phyloP scores from a whole-genome alignment of 805 yeast genomes.

The Monosporozyma servazzii region DNA sequence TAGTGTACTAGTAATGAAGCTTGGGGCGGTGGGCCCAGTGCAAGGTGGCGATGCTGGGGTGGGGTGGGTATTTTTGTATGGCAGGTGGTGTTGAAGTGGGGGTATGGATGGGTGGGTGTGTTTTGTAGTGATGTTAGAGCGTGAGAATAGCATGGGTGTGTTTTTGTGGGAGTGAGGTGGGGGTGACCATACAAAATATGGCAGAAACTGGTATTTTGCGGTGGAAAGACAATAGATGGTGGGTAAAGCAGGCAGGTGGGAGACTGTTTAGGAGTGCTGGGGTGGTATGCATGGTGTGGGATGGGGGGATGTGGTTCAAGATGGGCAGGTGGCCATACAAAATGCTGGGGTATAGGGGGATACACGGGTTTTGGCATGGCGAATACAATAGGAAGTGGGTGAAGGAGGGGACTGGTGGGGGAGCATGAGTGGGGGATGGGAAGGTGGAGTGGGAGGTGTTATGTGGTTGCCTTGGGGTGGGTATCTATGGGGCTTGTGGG shows the following conservation, averaged over 20 bases:
- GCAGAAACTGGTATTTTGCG: background rate
- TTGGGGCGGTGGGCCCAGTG: background rate
- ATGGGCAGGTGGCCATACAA: background rate
- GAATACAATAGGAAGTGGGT: background rate
- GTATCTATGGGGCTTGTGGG: background rate
- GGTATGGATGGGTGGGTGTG: background rate
- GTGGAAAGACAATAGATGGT: background rate
- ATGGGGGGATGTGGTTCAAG: background rate
- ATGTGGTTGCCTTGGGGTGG: background rate
- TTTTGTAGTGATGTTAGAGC: background rate
- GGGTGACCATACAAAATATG: background rate
- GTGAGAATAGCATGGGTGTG: background rate
- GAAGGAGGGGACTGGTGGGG: too few species aligned
- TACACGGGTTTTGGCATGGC: background rate
- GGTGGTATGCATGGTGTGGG: background rate
- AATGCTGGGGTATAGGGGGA: background rate
- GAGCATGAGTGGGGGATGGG: background rate
- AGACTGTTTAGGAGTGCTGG: background rate
- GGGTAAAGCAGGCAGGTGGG: background rate
- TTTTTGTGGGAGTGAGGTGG: background rate
- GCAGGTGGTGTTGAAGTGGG: background rate
- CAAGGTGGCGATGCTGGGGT: background rate
- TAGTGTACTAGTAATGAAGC: background rate
- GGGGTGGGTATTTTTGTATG: background rate
- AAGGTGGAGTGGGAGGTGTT: background rate